These are phyloP conservation scores for Tillandsia fasciculata DNA, from an alignment of 176 grass and related monocot genomes.

Conservation along the genomic window DNA sequence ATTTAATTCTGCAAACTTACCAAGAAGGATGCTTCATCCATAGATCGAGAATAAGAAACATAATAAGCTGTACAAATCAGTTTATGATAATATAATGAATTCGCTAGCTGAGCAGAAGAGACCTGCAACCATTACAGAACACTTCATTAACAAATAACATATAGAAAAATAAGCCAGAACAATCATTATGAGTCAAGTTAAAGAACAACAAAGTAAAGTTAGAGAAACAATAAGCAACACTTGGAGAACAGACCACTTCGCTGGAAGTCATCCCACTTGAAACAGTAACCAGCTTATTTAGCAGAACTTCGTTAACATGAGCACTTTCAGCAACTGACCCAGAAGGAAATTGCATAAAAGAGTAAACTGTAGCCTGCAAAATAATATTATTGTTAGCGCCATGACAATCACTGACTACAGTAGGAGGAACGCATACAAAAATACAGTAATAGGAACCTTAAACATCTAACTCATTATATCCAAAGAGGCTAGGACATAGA, in stretches of 20 bases:
- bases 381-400: background rate
- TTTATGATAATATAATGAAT: slow-evolving; percentile 47
- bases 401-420: background rate
- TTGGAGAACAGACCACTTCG: slow-evolving; percentile 36
- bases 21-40: slow-evolving; percentile 64
- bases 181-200: slow-evolving; percentile 18
- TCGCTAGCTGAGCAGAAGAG: slow-evolving; percentile 36
- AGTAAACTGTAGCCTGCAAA: slow-evolving; percentile 59
- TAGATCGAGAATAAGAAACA: slow-evolving; percentile 39
- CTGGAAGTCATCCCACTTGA: slow-evolving; percentile 44
- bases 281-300: slow-evolving; percentile 56
- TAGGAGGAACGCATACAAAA: background rate
- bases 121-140: slow-evolving; percentile 42
- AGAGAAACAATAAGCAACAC: background rate
- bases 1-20: slow-evolving; percentile 31
- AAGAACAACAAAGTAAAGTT: background rate
- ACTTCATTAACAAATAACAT: slow-evolving; percentile 7
- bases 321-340: slow-evolving; percentile 19
- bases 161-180: background rate
- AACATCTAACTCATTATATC: background rate
- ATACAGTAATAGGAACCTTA: background rate
- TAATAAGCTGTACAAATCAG: slow-evolving; percentile 44
- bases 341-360: slow-evolving; percentile 65
- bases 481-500: background rate
- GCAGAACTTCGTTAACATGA: slow-evolving; percentile 24